Base-by-base conservation (phyloP, 2,329 filamentous ascomycete genomes). In the Sporothrix phasma region DNA sequence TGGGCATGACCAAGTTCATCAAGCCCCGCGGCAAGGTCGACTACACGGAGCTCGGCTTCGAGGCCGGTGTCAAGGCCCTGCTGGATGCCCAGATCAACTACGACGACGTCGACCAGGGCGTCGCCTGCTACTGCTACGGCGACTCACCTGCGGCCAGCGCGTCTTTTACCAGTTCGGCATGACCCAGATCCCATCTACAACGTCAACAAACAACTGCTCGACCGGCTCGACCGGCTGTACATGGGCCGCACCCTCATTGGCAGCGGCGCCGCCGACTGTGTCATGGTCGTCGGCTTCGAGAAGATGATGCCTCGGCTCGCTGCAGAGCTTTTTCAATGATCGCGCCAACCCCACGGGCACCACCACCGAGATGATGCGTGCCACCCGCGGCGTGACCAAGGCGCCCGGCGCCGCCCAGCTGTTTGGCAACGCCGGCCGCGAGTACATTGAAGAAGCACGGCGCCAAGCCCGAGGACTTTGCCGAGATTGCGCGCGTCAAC, bases 161-260 rank as follows among this genome's bases (percentile, higher is more conserved):
- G 92, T 97, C 72, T 97, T 97, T 78, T 97, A 97, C 79, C 93
- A 97, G 78, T 97, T 97, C 76, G 94, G 93, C 79, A 92, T 97
- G 88, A 97, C 92, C 49, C 83, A 88, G 72, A 97, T 97, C 71
- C 93, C 72, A 91, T 97, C 74, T 92, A 95, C 81, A 97, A 97
- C 73, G 91, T 96, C 73, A 97, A 97, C 84, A 97, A n/a, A 97
- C 82, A 97, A 97, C 80, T 97, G 93, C 81, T 90, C 90, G 3
- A 97, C 93, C 0, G 94, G 93, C n/a, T 92, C 88, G 4, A 96
- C 93, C 0, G 94, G 93, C 79, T 97, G 65, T 87, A 87, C 73
- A 88, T 97, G 83, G 94, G 84, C 1, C 82, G 92, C 39, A 90
- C 87, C 62, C 82, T 95, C 74, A 87, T 97, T 70, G 81, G 85